Evolutionary conservation across 495 filamentous ascomycete genomes (phyloP).

Genomic region (Jackrogersella minutella): DNA sequence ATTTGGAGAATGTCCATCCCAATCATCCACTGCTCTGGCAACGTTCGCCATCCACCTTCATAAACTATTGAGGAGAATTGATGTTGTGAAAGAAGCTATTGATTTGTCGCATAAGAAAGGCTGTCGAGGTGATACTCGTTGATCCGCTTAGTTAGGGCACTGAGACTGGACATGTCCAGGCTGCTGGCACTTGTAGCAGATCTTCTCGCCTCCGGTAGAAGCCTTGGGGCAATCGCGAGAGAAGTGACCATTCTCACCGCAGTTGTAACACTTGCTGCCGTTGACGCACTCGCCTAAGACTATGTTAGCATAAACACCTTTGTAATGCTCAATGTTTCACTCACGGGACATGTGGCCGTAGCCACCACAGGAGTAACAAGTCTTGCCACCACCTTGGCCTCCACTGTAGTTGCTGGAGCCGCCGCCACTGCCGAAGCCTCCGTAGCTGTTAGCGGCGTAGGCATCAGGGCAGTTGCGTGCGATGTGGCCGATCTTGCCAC

Average conservation of each 20-base stretch:
- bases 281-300: constrained; percentile 84
- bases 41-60: constrained; percentile 34
- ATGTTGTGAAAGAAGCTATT: constrained; percentile 6
- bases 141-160: constrained; percentile 70
- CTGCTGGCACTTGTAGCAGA: constrained; percentile 99
- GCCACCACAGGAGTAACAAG: constrained; percentile 96
- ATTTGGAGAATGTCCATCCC: constrained; percentile 28
- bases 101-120: constrained; percentile 47
- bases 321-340: constrained; percentile 30
- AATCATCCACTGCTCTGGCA: constrained; percentile 39
- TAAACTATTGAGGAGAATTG: constrained; percentile 15
- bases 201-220: constrained; percentile 80
- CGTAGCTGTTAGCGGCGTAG: constrained; percentile 52
- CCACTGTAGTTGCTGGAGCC: constrained; percentile 60
- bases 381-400: constrained; percentile 68
- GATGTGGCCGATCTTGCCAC: constrained; percentile 95
- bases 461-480: constrained; percentile 91
- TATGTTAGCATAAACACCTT: constrained; percentile 21
- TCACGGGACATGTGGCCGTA: constrained; percentile 93
- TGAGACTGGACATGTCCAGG: constrained; percentile 93
- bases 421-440: constrained; percentile 50
- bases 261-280: constrained; percentile 99
- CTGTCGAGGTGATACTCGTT: constrained; percentile 14
- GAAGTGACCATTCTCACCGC: constrained; percentile 92
- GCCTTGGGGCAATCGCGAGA: constrained; percentile 95